Evolutionary conservation across 306 rosid species (phyloP).

Genomic region (Rubus idaeus): DNA sequence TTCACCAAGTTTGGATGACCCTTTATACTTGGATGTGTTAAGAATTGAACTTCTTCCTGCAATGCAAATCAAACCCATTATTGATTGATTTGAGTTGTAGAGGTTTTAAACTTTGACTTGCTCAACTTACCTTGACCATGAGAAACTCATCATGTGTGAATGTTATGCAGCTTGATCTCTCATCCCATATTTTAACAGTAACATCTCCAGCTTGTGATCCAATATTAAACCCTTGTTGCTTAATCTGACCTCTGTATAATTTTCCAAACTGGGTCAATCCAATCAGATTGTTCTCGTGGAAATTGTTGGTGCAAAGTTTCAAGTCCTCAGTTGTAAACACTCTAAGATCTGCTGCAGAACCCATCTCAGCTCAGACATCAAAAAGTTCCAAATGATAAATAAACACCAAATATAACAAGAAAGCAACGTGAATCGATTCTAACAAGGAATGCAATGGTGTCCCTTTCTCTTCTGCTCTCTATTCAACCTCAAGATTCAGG

Average conservation of each 20-base stretch:
- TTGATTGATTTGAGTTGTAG: conserved; percentile 2
- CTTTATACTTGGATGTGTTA: conserved; percentile 36
- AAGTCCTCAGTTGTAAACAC: conserved; percentile 44
- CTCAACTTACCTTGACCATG: conserved; percentile 38
- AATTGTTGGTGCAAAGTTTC: conserved; percentile 43
- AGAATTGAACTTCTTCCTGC: conserved; percentile 57
- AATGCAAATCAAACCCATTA: conserved; percentile 13
- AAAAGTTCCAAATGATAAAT: background rate
- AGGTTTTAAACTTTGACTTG: background rate
- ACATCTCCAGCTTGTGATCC: conserved; percentile 31
- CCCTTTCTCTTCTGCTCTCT: background rate
- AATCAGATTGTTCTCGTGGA: conserved; percentile 43
- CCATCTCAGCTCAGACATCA: conserved; percentile 30
- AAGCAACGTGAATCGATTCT: background rate
- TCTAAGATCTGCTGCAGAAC: conserved; percentile 27
- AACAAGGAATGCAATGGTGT: background rate
- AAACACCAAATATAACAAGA: background rate
- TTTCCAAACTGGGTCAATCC: conserved; percentile 49
- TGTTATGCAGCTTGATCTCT: conserved; percentile 25
- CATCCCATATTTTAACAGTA: conserved; percentile 51
- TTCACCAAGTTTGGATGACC: conserved; percentile 44
- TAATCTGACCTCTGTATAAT: conserved; percentile 49
- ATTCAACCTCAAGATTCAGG: background rate
- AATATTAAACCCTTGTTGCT: conserved; percentile 7
- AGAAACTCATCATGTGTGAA: conserved; percentile 29